These are phyloP conservation scores for Mucor velutinosus DNA, from an alignment of 371 early-diverging fungal species.

Conservation along the genomic window DNA sequence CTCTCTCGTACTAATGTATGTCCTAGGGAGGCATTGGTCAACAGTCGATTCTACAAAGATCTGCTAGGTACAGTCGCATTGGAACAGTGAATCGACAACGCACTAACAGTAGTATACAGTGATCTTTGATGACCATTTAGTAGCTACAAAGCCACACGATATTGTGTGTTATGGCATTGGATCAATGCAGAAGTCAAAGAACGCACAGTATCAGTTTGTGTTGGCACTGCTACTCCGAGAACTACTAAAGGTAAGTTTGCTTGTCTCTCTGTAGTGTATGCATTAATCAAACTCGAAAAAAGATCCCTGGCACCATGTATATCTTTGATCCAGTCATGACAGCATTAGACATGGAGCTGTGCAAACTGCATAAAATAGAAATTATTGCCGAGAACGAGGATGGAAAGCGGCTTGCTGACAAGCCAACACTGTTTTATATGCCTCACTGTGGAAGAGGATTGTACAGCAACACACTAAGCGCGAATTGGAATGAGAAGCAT, in stretches of 20 bases:
- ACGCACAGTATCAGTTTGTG: constrained; percentile 63
- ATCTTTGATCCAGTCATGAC: constrained; percentile 73
- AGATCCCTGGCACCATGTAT: constrained; percentile 51
- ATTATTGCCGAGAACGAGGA: constrained; percentile 54
- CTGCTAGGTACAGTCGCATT: constrained; percentile 17
- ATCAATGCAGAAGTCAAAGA: constrained; percentile 56
- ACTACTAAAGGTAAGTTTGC: constrained; percentile 42
- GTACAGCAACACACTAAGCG: constrained; percentile 63
- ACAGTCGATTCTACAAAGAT: constrained; percentile 43
- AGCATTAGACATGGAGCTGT: constrained; percentile 51
- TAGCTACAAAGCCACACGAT: constrained; percentile 26
- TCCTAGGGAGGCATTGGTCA: constrained; percentile 27
- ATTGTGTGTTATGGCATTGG: constrained; percentile 73
- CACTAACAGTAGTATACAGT: constrained; percentile 8
- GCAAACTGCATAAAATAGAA: constrained; percentile 33
- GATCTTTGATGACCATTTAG: constrained; percentile 27
- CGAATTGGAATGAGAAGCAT: constrained; percentile 53
- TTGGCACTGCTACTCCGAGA: constrained; percentile 53
- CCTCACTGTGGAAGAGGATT: constrained; percentile 71
- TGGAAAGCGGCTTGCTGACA: constrained; percentile 23
- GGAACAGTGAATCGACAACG: background rate
- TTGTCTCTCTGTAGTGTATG: background rate
- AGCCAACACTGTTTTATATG: constrained; percentile 67
- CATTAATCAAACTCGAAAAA: background rate
- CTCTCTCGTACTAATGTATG: no score